Evolutionary conservation across 2,329 filamentous ascomycete genomes (phyloP).

Genomic region (Grosmannia serpens): DNA sequence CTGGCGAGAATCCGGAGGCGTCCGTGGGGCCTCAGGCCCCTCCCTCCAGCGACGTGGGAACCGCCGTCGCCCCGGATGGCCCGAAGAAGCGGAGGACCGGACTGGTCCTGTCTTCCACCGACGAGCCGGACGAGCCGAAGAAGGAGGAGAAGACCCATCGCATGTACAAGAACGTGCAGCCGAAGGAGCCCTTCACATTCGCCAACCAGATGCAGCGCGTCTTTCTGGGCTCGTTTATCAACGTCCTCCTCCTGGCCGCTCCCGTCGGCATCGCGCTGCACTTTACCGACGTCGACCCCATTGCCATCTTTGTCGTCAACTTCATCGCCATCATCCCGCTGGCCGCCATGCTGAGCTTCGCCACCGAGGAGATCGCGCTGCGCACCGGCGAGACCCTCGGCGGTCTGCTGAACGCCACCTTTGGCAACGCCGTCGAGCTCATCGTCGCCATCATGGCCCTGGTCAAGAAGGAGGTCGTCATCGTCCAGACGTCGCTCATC

Average conservation of each 20-base stretch:
- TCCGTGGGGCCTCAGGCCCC: constrained; percentile 2
- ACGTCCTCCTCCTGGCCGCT: constrained; percentile 65
- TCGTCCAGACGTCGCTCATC: constrained; percentile 87
- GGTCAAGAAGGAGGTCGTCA: constrained; percentile 59
- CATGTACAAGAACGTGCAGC: constrained; percentile 34
- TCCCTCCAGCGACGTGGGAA: constrained; percentile 1
- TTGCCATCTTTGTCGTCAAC: constrained; percentile 74
- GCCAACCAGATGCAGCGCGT: constrained; percentile 61
- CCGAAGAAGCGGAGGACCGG: constrained; percentile 15
- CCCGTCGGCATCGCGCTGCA: constrained; percentile 65
- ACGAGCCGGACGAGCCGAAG: constrained; percentile 13
- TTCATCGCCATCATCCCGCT: constrained; percentile 87
- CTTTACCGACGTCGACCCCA: constrained; percentile 41
- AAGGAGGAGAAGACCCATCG: constrained; percentile 27
- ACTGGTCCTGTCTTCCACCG: background rate
- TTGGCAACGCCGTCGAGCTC: constrained; percentile 81
- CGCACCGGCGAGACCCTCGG: constrained; percentile 76
- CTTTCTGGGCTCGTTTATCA: constrained; percentile 75
- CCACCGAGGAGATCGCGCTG: constrained; percentile 80
- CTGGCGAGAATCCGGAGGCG: background rate
- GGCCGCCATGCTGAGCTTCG: constrained; percentile 70
- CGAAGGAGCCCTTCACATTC: constrained; percentile 45
- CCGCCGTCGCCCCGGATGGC: constrained; percentile 2
- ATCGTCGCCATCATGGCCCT: constrained; percentile 84
- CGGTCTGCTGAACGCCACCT: constrained; percentile 80